Evolutionary conservation across 495 filamentous ascomycete genomes (phyloP), one percentile per base, ranked within the genome.

Genomic region (Xylaria curta): DNA sequence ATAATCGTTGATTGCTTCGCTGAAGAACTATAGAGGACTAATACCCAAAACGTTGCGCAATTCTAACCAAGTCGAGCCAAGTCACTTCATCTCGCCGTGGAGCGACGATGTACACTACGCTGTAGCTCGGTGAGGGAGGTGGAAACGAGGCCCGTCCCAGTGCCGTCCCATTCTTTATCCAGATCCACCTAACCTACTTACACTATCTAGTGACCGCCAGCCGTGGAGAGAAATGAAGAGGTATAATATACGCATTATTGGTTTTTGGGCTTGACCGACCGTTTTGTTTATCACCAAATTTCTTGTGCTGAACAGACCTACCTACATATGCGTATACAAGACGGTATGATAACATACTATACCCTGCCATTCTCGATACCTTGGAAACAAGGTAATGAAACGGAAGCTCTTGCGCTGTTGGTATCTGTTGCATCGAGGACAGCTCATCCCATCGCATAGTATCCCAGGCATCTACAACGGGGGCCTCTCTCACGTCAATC

Each of bases 91-190:
- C 66, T 63, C 73, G 74, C 54, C 76, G 75, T 74, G 72, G 73
- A 73, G 69, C 67, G 40, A 49, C 65, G 47, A 67, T 67, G 56
- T 24, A 62, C 59, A 44, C 38, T 63, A 51, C 65, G 49, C 49
- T 54, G 67, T 68, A 53, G 40, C 65, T 68, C 69, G 69, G 63
- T 67, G 73, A 73, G 33, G 40, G 31, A 72, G 64, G 73, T 73
- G 73, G 73, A 65, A 75, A 75, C 72, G 56, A 71, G 71, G 58
- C 31, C 60, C 60, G 54, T 67, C 66, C 53, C 66, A 46, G 24
- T 68, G 51, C 66, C 51, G 66, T 31, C 60, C 61, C 63, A 42
- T 74, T 64, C 40, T 42, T 53, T 65, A 69, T 38, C 33, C 19
- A 54, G 49, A 68, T 71, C 70, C 73, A 66, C 69, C 73, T 72